A percentile compares a stretch with the other conserved stretches of the same genome.
Conservation (phyloP, 148 eudicot genomes). For the Vaccinium corymbosum region DNA sequence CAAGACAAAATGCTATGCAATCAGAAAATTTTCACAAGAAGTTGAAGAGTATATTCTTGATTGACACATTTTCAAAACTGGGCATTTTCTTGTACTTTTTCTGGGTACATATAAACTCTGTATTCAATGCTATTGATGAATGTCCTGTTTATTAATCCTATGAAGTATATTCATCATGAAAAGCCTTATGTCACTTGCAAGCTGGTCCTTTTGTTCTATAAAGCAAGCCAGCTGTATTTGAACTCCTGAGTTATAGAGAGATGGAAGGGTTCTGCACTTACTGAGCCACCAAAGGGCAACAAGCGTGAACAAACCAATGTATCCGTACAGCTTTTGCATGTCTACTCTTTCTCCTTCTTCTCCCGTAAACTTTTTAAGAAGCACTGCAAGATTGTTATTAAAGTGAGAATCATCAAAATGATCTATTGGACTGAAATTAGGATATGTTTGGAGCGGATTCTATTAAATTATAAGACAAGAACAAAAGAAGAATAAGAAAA, state of each 20-base stretch:
- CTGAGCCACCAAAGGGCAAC: slow-evolving; percentile 93
- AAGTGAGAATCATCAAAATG: slow-evolving; percentile 16
- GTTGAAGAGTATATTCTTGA: not conserved
- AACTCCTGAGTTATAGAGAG: not conserved
- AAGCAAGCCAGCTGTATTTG: not conserved
- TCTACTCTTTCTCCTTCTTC: slow-evolving; percentile 86
- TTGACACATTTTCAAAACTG: not conserved
- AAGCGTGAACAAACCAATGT: slow-evolving; percentile 75
- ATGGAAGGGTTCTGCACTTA: slow-evolving; percentile 28
- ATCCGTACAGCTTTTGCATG: slow-evolving; percentile 84
- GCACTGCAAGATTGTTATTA: slow-evolving; percentile 44
- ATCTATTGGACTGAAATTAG: not conserved
- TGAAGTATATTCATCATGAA: not conserved
- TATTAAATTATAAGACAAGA: too few relatives aligned
- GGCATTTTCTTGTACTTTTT: not conserved
- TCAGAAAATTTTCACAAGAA: not conserved
- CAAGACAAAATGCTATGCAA: not conserved
- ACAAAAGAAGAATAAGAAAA: too few relatives aligned
- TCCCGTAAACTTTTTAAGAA: slow-evolving; percentile 77
- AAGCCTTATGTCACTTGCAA: not conserved
- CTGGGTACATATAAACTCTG: not conserved
- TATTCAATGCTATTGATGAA: not conserved
- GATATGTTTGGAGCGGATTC: not conserved
- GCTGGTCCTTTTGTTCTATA: not conserved
- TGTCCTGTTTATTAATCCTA: not conserved